Percentiles rank a stretch among this genome's conserved stretches.
Evolutionary conservation across 2,329 filamentous ascomycete species (phyloP).

Genomic region (Pseudogymnoascus verrucosus): DNA sequence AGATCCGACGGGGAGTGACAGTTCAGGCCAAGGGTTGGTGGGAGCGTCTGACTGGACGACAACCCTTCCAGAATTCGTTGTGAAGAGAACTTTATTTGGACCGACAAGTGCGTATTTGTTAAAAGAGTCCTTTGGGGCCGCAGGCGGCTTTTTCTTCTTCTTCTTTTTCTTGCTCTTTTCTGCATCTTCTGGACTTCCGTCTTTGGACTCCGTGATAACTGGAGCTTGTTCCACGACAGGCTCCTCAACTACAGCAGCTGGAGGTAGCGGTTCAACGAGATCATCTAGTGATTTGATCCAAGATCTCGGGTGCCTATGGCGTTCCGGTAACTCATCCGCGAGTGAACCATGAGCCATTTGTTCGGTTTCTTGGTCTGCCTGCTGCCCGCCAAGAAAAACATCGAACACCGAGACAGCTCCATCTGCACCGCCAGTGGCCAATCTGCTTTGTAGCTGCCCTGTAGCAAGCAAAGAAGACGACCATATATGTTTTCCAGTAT

Average conservation of each 20-base stretch:
- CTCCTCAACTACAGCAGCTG: neutral
- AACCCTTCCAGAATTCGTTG: constrained; percentile 53
- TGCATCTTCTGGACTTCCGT: neutral
- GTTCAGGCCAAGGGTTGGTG: constrained; percentile 22
- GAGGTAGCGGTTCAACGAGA: neutral
- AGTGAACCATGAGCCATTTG: neutral
- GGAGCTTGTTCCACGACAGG: neutral
- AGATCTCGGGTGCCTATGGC: neutral
- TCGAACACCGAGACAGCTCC: constrained; percentile 48
- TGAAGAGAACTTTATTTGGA: constrained; percentile 43
- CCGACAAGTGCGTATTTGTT: constrained; percentile 55
- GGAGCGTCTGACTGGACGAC: constrained; percentile 35
- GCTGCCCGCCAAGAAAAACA: constrained; percentile 1
- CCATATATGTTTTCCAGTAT: constrained; percentile 90
- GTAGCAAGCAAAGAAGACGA: constrained; percentile 46
- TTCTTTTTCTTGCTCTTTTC: constrained; percentile 13
- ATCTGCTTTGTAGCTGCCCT: constrained; percentile 3
- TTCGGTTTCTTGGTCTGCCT: neutral
- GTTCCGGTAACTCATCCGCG: neutral
- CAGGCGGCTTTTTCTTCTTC: constrained; percentile 27
- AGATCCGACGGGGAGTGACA: constrained; percentile 23
- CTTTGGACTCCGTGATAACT: neutral
- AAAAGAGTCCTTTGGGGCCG: constrained; percentile 38
- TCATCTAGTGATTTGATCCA: constrained; percentile 4
- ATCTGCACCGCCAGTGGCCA: constrained; percentile 77